These are phyloP conservation scores for Leccinum ochraceum DNA, from an alignment of 768 basidiomycete species.

Conservation along the genomic window DNA sequence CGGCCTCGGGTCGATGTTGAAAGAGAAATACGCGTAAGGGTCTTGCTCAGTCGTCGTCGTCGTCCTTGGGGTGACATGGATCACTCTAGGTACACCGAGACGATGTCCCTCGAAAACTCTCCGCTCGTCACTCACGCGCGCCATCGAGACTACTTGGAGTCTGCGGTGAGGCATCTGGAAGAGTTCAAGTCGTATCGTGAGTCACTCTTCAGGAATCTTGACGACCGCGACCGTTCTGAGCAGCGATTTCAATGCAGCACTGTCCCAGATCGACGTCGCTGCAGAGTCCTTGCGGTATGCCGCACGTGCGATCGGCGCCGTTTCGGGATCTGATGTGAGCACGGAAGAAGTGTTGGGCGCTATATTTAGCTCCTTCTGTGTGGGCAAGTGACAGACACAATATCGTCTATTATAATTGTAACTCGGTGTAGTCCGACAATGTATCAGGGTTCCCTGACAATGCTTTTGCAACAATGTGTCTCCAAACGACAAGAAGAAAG, in stretches of 20 bases:
- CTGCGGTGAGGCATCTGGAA: conserved; percentile 45
- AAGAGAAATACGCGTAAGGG: conserved; percentile 28
- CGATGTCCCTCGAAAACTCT: conserved; percentile 21
- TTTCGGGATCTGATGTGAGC: conserved; percentile 72
- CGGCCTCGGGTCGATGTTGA: conserved; percentile 53
- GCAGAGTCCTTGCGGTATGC: conserved; percentile 91
- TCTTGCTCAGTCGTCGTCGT: neutral
- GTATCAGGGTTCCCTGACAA: neutral
- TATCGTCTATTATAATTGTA: conserved; percentile 4
- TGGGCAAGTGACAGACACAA: conserved; percentile 60
- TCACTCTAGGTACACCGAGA: conserved; percentile 20
- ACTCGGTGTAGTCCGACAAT: neutral
- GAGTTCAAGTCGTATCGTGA: conserved; percentile 34
- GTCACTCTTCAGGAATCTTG: conserved; percentile 2
- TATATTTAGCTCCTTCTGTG: conserved; percentile 86
- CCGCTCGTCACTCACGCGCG: conserved; percentile 80
- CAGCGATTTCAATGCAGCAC: conserved; percentile 37
- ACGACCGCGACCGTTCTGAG: conserved; percentile 1
- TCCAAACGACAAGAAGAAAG: neutral
- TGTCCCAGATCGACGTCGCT: conserved; percentile 74
- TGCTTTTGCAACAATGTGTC: neutral
- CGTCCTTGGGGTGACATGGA: neutral
- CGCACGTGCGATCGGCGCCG: conserved; percentile 76
- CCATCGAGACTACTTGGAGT: conserved; percentile 75
- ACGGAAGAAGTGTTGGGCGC: conserved; percentile 83